These are phyloP conservation scores for Syzygium oleosum DNA, from an alignment of 345 rosid species.

Conservation along the genomic window DNA sequence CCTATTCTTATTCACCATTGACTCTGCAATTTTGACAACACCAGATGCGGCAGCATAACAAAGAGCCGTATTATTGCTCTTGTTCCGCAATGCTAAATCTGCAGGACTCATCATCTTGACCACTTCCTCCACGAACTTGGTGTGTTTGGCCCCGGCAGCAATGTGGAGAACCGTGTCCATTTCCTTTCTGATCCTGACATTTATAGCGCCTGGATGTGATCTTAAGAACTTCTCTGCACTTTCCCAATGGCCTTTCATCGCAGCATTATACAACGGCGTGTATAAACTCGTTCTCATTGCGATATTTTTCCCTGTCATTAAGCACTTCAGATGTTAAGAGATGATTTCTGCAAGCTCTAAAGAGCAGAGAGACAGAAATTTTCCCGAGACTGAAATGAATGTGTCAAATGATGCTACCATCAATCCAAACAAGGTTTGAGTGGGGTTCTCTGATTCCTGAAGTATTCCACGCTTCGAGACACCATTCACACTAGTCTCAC, in stretches of 20 bases:
- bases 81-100: background rate
- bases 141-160: conserved; percentile 5
- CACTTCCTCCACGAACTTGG: conserved; percentile 7
- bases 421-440: background rate
- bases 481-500: background rate
- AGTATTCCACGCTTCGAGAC: background rate
- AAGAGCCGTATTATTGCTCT: conserved; percentile 8
- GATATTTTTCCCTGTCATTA: background rate
- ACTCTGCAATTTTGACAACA: conserved; percentile 16
- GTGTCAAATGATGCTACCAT: background rate
- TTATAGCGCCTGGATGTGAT: background rate
- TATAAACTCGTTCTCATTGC: background rate
- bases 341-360: background rate
- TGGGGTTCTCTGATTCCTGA: background rate
- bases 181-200: background rate
- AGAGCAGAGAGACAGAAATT: background rate
- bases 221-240: conserved; percentile 14
- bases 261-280: conserved; percentile 26
- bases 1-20: conserved; percentile 21
- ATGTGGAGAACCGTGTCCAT: conserved; percentile 4
- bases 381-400: background rate
- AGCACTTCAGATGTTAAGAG: background rate
- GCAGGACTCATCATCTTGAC: background rate
- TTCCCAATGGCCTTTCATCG: conserved; percentile 34
- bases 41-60: conserved; percentile 28